Evolutionary conservation across 1,284 basidiomycete species (phyloP), one percentile per base, ranked within the genome.

Genomic region (Heterobasidion occidentale): DNA sequence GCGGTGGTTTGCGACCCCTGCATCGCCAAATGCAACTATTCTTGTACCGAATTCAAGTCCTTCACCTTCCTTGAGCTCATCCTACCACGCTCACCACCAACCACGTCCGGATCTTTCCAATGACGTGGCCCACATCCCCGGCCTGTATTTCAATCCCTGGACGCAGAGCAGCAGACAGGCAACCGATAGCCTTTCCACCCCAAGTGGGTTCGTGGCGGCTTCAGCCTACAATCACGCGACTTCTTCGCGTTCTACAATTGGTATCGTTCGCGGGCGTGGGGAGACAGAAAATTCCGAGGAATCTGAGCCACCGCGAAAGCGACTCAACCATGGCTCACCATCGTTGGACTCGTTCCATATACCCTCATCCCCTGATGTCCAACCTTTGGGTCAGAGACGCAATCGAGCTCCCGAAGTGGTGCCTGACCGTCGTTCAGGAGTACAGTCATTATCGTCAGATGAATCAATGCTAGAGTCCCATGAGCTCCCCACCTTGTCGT

Each of bases 31-130:
- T 46, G 81, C 79, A 65, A 80, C 72, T 54, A 70, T 90, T 53
- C 81, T 90, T 54, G 86, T 88, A 34, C 88, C 88, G 36, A 86
- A 77, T 70, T 90, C 89, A 55, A 90, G 86, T 36, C 61, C 60
- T 44, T 47, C 53, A 46, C 50, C 58, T 33, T 34, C 38, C 11
- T 42, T 49, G 7, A 17, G 54, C 17, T 20, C 53, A 8, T 14
- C 46, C 27, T 19, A 50, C 17, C 45, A 54, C 15, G 54, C 55
- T n/a, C 17, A 51, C 44, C 71, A 80, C 67, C 68, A 67, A 12
- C 63, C 73, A 17, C 70, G 74, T 60, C 65, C 64, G 38, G 67
- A 71, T 9, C 60, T 63, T 51, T 61, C 59, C 46, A 67, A 73
- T 69, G 77, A 79, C 71, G 70, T 74, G 67, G 73, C 77, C 60